Evolutionary conservation across 805 yeast species (phyloP), one percentile per base, ranked within the genome.

Genomic region (Nakazawaea wyomingensis): DNA sequence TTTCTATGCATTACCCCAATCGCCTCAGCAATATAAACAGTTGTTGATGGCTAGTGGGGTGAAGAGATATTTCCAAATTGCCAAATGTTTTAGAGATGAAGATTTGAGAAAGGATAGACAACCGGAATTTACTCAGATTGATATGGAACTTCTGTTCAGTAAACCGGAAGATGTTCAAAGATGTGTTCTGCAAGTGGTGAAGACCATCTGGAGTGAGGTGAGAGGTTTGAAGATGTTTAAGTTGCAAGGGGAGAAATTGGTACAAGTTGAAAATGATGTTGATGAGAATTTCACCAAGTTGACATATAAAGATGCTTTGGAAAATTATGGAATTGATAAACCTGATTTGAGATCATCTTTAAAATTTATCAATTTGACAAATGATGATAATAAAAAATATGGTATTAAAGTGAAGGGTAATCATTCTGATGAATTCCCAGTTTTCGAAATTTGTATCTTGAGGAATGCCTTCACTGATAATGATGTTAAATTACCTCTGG

Each of bases 51-150:
- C 97, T 1, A 82, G 96, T 32, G 99, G 99, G 1, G 78, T 93
- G 31, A 73, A 83, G 40, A 72, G 78, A 38, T 93, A 93, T 61
- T 93, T 78, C 61, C 99, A 93, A 63, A 68, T 93, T 31, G 98
- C 99, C 3, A 81, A 78, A 55, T 93, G 99, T 60, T 93, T 93
- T 60, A 72, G 99, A 50, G 99, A 93, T 60, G 99, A 93, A 60
- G 98, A 93, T 63, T 71, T 93, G 45, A 73, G 99, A 46, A 81
- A 87, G 1, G 99, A 93, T 60, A 76, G 99, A 61, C 99, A 93
- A 62, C 98, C 98, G 0, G 99, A 93, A 59, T 93, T 93, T 60
- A 93, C 99, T 1, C 99, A 93, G 63, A 66, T 93, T n/a, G 99
- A 93, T 69, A 53, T 93, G 63, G 99, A 93, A 61, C 83, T 93